A percentile compares a stretch with the other conserved stretches of the same genome.
Evolutionary conservation across 352 stramenopile species (phyloP).

Genomic region (Globisporangium echinulatum): DNA sequence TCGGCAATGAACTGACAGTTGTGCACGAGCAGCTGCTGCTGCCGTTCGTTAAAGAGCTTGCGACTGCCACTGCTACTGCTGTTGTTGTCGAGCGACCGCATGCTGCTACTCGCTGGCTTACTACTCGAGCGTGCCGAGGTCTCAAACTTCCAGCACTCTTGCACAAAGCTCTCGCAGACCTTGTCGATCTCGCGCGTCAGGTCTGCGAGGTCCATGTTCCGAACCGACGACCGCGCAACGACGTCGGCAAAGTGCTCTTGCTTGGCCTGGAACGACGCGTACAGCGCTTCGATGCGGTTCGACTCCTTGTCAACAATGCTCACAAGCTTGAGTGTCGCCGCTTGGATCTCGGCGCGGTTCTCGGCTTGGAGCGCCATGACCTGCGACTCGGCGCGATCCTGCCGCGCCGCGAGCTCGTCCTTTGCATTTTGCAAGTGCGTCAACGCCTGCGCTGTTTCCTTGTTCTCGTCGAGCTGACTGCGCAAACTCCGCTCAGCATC

Average conservation of each 20-base stretch:
- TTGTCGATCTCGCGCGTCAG: conserved; percentile 80
- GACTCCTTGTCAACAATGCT: conserved; percentile 77
- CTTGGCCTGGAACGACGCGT: conserved; percentile 73
- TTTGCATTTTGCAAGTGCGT: conserved; percentile 35
- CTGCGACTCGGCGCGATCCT: conserved; percentile 52
- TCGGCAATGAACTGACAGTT: conserved; percentile 82
- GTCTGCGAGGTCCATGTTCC: conserved; percentile 75
- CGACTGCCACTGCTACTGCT: conserved; percentile 20
- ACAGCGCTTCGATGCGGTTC: conserved; percentile 72
- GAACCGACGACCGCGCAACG: conserved; percentile 65
- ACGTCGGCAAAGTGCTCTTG: conserved; percentile 78
- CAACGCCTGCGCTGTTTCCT: conserved; percentile 29
- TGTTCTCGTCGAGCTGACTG: conserved; percentile 52
- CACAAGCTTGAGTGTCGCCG: conserved; percentile 51
- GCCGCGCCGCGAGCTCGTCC: conserved; percentile 41
- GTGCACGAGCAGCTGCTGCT: conserved; percentile 68
- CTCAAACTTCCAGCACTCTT: conserved; percentile 86
- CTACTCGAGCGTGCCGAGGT: conserved; percentile 61
- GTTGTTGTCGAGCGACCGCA: conserved; percentile 33
- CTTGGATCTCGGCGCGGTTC: conserved; percentile 69
- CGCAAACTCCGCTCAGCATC: conserved; percentile 53
- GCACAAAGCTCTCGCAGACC: conserved; percentile 72
- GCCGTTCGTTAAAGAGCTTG: conserved; percentile 77
- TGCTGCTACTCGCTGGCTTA: conserved; percentile 19
- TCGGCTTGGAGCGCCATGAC: conserved; percentile 66